phyloP scores from a whole-genome alignment of 2,329 filamentous ascomycete species.

The Penicillium sp. region DNA sequence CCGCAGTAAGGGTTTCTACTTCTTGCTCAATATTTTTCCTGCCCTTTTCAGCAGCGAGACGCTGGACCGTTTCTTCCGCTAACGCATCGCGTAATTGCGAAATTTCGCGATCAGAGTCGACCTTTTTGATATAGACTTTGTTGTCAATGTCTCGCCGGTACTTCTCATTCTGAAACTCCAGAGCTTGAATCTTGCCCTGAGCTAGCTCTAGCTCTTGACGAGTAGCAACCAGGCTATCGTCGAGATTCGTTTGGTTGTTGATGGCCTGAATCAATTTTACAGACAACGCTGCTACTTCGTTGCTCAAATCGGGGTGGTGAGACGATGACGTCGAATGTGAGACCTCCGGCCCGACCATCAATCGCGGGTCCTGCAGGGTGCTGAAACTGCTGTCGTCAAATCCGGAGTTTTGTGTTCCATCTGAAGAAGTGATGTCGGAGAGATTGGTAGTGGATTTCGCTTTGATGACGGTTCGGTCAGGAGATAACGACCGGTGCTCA shows the following conservation, averaged over 20 bases:
- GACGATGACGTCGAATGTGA: slow-evolving; percentile 34
- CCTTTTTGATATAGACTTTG: slow-evolving; percentile 72
- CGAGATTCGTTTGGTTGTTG: slow-evolving; percentile 89
- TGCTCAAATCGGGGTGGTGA: slow-evolving; percentile 59
- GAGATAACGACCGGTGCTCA: slow-evolving; percentile 32
- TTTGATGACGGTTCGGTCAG: slow-evolving; percentile 40
- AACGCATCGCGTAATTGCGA: slow-evolving; percentile 56
- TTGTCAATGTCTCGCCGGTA: slow-evolving; percentile 67
- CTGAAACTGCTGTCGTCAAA: slow-evolving; percentile 43
- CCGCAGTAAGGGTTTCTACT: slow-evolving; percentile 82
- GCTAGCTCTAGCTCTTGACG: slow-evolving; percentile 78
- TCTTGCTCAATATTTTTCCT: slow-evolving; percentile 91
- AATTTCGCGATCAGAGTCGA: slow-evolving; percentile 71
- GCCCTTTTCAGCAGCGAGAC: slow-evolving; percentile 67
- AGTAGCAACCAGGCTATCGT: slow-evolving; percentile 80
- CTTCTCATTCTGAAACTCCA: slow-evolving; percentile 69
- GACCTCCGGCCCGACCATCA: slow-evolving; percentile 34
- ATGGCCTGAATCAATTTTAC: slow-evolving; percentile 97
- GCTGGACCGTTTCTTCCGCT: slow-evolving; percentile 63
- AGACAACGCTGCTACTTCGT: slow-evolving; percentile 84
- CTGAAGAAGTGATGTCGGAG: slow-evolving; percentile 30
- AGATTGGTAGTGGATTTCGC: slow-evolving; percentile 46
- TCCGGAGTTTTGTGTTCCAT: slow-evolving; percentile 21
- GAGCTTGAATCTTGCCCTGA: slow-evolving; percentile 61
- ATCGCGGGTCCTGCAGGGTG: slow-evolving; percentile 46